These are phyloP conservation scores for Fomitopsis palustris DNA, from an alignment of 1,284 basidiomycete species.

Conservation along the genomic window DNA sequence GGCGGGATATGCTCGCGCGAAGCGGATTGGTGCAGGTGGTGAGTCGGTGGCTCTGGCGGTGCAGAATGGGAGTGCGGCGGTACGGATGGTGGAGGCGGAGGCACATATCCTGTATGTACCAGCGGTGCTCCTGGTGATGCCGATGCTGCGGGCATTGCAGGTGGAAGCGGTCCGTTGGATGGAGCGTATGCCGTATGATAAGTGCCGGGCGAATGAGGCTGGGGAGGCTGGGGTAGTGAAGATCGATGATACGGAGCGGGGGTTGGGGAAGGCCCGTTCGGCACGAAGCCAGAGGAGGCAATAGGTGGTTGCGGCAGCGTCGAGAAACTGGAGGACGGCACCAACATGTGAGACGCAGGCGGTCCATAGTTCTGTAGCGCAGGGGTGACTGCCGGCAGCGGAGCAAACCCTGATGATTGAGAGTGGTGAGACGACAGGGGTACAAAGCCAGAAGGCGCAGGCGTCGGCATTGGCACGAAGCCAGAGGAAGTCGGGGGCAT, in stretches of 20 bases:
- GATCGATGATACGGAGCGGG: conserved; percentile 17
- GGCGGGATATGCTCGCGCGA: conserved; percentile 33
- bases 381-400: conserved; percentile 30
- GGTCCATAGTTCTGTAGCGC: conserved; percentile 25
- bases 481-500: conserved; percentile 65
- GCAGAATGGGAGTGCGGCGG: conserved; percentile 10
- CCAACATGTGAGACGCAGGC: conserved; percentile 27
- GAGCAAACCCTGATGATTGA: conserved; percentile 44
- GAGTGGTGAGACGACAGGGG: conserved; percentile 35
- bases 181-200: conserved; percentile 11
- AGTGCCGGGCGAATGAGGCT: conserved; percentile 7
- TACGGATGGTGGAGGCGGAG: conserved; percentile 4
- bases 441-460: conserved; percentile 29
- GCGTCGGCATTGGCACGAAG: conserved; percentile 42
- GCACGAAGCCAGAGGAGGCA: conserved; percentile 22
- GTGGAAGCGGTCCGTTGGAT: conserved; percentile 19
- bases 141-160: conserved; percentile 15
- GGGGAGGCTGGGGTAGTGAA: conserved; percentile 14
- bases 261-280: conserved; percentile 9
- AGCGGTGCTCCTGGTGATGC: conserved; percentile 4
- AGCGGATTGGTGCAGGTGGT: conserved; percentile 16
- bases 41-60: conserved; percentile 17
- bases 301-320: conserved; percentile 15
- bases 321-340: conserved; percentile 29
- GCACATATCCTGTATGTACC: conserved; percentile 15